Conservation (phyloP, 1,284 basidiomycete species). For the Cronartium quercuum region DNA sequence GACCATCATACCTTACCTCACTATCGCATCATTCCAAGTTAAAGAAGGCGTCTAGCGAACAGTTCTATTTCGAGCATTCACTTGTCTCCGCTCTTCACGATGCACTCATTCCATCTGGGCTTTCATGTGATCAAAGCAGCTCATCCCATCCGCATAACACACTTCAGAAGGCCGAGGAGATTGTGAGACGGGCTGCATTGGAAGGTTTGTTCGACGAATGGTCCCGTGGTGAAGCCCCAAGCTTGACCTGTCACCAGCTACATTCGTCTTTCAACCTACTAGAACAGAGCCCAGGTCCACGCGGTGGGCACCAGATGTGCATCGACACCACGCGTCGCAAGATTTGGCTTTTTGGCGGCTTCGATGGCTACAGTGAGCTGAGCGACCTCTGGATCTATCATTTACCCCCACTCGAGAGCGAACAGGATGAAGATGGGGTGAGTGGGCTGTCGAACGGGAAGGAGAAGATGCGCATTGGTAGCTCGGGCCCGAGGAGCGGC, state of each 20-base stretch:
- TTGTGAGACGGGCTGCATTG: constrained; percentile 14
- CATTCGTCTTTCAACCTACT: constrained; percentile 40
- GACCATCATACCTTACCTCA: not conserved
- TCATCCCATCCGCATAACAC: not conserved
- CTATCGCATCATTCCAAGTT: not conserved
- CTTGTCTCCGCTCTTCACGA: constrained; percentile 25
- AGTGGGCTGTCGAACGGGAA: not conserved
- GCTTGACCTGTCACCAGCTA: constrained; percentile 33
- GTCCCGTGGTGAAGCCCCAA: constrained; percentile 8
- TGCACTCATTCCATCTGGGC: constrained; percentile 14
- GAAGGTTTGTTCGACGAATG: constrained; percentile 31
- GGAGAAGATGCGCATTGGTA: not conserved
- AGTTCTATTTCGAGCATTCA: constrained; percentile 33
- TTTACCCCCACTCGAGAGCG: constrained; percentile 7
- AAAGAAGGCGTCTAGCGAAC: not conserved
- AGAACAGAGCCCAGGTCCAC: constrained; percentile 58
- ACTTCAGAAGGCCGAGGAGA: constrained; percentile 11
- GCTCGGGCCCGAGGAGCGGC: constrained; percentile 42
- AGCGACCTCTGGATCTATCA: constrained; percentile 72
- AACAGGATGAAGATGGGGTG: not conserved
- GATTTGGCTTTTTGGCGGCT: constrained; percentile 73
- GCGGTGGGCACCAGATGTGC: constrained; percentile 76
- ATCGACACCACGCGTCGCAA: constrained; percentile 61
- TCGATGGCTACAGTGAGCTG: constrained; percentile 61
- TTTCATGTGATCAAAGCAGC: not conserved